These are phyloP conservation scores for Pythium utonaiense DNA, from an alignment of 352 stramenopile genomes.

Conservation along the genomic window DNA sequence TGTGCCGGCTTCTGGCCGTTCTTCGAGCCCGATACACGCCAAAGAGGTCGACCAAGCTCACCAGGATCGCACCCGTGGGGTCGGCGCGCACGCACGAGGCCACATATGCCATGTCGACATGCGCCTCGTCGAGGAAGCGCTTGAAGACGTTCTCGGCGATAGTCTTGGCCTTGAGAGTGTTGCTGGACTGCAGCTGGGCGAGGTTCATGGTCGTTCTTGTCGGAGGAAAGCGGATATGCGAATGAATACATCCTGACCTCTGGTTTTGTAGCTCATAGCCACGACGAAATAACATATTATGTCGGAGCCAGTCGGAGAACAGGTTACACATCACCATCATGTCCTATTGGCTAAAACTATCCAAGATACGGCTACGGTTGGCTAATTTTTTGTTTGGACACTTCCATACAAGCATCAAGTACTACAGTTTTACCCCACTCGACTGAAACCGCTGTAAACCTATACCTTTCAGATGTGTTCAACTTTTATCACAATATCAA, in stretches of 20 bases:
- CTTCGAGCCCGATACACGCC: neutral
- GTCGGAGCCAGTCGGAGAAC: constrained; percentile 9
- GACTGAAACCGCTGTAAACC: too few species aligned
- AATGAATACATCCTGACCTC: constrained; percentile 13
- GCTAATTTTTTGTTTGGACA: too few species aligned
- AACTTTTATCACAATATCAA: too few species aligned
- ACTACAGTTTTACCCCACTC: too few species aligned
- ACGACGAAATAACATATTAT: constrained; percentile 15
- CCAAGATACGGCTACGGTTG: too few species aligned
- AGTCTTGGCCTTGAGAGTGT: constrained; percentile 17
- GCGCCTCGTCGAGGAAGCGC: constrained; percentile 6
- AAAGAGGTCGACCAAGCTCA: constrained; percentile 10
- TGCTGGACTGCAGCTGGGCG: constrained; percentile 10
- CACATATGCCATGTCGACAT: constrained; percentile 14
- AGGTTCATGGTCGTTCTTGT: constrained; percentile 15
- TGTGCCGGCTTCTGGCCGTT: neutral
- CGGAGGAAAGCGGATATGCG: constrained; percentile 15
- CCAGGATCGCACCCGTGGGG: neutral
- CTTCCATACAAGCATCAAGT: too few species aligned
- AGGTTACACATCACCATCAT: neutral
- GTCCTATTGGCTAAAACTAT: constrained; percentile 5
- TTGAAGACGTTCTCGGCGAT: constrained; percentile 21
- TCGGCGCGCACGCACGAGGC: constrained; percentile 1
- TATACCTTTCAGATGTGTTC: too few species aligned
- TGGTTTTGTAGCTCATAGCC: constrained; percentile 9